Evolutionary conservation across 306 rosid genomes (phyloP).

Genomic region (Acacia acuminata): DNA sequence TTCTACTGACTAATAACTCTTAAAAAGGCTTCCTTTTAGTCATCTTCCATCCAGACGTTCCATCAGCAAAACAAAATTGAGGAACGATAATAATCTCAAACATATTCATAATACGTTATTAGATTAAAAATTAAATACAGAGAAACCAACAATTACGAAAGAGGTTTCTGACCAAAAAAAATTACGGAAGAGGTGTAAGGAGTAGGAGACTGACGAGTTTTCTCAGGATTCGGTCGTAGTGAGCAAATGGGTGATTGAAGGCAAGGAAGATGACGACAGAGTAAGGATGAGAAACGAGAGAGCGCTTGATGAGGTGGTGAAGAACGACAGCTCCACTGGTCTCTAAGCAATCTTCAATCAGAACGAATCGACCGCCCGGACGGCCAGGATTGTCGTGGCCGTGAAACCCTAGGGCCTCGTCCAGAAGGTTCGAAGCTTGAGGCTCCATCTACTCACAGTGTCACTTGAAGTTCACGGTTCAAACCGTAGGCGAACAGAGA

Average conservation of each 20-base stretch:
- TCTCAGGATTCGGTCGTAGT: slow-evolving; percentile 82
- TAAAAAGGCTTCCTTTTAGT: neutral
- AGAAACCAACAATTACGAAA: neutral
- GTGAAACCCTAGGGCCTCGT: slow-evolving; percentile 63
- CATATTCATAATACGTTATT: neutral
- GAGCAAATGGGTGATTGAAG: slow-evolving; percentile 71
- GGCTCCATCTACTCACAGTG: slow-evolving; percentile 42
- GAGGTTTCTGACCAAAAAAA: neutral
- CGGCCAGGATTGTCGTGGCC: slow-evolving; percentile 31
- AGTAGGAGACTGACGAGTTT: slow-evolving; percentile 55
- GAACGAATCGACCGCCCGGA: slow-evolving; percentile 52
- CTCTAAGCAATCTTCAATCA: slow-evolving; percentile 78
- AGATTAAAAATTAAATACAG: neutral
- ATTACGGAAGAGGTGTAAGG: neutral
- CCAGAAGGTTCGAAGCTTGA: slow-evolving; percentile 49
- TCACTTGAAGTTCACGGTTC: neutral
- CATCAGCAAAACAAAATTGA: neutral
- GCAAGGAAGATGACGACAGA: slow-evolving; percentile 69
- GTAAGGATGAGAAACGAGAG: slow-evolving; percentile 53
- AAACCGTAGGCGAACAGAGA: neutral
- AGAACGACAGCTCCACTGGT: slow-evolving; percentile 84
- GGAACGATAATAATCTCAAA: neutral
- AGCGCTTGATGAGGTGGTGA: slow-evolving; percentile 78
- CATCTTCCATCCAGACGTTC: neutral
- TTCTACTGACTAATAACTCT: neutral